Base-by-base conservation (phyloP, 345 rosid genomes). In the Acer campestre region DNA sequence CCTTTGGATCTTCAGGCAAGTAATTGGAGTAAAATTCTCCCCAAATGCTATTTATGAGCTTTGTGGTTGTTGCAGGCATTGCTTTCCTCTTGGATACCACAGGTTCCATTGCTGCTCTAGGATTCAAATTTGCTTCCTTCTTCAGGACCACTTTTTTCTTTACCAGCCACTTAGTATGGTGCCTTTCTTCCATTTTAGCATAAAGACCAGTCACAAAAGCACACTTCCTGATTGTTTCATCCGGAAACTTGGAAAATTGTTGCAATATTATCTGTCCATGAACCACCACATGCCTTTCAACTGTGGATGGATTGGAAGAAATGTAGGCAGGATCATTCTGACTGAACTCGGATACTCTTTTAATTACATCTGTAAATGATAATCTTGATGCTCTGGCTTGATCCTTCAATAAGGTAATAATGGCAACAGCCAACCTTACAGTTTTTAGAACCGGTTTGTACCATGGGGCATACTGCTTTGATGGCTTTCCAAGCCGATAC, bases 401-500 rank as follows among this genome's bases (percentile, higher is more conserved):
- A 78, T 88, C 85, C 63, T 80, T 75, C 69, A 93, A 83, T 85
- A 91, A 73, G 29, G 87, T 78, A 42, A 88, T 84, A 27, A 93
- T 88, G 84, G 91, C 80, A 61, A 85, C 82, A 25, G 87, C 98
- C 25, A 93, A 81, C 71, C 80, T 81, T 29, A 90, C 95, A 42
- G 93, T 89, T 89, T 88, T 92, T 29, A 92, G 71, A 40, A 92
- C 92, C 29, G 93, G 88, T 79, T 75, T 78, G 70, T 73, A 88
- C 98, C 98, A 95, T 1, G 91, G 88, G 40, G 89, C 86, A 83
- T 93, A 95, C 61, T 88, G 92, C 75, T 90, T 89, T 49, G 96
- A 89, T 29, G 98, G 98, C 79, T 85, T 85, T 7, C 97, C 98
- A 23, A 92, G 98, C 78, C 93, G 84, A 82, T 93, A 95, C 98